Conservation (phyloP, 2,329 filamentous ascomycete genomes). For the Cladophialophora psammophila region DNA sequence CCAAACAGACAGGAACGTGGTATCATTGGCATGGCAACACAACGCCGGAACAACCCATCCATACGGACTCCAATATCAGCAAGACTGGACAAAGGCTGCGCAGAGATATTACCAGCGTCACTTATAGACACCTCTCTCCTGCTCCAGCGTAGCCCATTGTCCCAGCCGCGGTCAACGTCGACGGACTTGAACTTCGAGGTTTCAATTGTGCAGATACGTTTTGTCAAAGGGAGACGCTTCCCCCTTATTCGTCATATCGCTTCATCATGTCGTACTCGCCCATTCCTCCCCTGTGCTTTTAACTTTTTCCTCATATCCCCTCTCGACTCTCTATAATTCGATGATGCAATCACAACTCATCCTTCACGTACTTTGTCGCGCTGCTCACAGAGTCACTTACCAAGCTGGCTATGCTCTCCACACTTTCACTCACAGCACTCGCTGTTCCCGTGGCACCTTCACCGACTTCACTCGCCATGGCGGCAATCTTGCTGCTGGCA, state of each 20-base stretch:
- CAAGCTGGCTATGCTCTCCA: conserved; percentile 57
- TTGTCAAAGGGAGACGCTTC: not conserved
- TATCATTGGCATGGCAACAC: not conserved
- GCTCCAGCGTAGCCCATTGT: not conserved
- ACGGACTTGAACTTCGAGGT: not conserved
- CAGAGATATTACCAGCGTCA: conserved; percentile 3
- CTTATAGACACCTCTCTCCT: not conserved
- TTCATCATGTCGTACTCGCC: conserved; percentile 2
- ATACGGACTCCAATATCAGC: not conserved
- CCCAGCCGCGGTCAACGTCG: not conserved
- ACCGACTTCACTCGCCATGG: conserved; percentile 43
- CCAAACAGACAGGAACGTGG: not conserved
- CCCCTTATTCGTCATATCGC: not conserved
- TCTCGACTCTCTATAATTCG: not conserved
- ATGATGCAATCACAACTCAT: conserved; percentile 56
- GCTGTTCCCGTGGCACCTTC: conserved; percentile 44
- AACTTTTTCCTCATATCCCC: not conserved
- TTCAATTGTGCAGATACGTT: not conserved
- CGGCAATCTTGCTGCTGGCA: conserved; percentile 46
- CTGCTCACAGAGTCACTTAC: conserved; percentile 51
- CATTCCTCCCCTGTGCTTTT: not conserved
- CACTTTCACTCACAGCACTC: conserved; percentile 50
- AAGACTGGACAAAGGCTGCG: not conserved
- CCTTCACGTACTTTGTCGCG: conserved; percentile 57
- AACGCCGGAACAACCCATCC: not conserved